Evolutionary conservation across 1,284 basidiomycete species (phyloP), one percentile per base, ranked within the genome.

Genomic region (Gomphus sp.): DNA sequence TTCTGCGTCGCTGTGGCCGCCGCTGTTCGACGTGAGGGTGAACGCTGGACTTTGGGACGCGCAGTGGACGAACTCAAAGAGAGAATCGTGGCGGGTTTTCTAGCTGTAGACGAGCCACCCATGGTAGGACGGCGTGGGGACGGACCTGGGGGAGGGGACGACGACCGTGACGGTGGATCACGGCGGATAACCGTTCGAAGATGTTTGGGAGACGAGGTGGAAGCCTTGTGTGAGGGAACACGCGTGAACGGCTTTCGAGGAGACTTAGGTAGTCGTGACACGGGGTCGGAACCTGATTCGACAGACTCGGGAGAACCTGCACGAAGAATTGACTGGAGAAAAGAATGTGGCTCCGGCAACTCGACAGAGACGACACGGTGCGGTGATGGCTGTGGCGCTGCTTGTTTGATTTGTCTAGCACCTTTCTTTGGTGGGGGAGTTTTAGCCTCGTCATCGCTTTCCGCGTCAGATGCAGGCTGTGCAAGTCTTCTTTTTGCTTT

Each of bases 1-100:
- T 74, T 77, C 63, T 80, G 74, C 3, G 74, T 76, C 2, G 89
- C 91, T 64, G 78, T 82, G 14, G 76, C 75, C 0, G 90, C 89
- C 9, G 91, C 91, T 22, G 73, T 76, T 33, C 85, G 75, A 64
- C 73, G 76, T 22, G 74, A 72, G 36, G 70, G 65, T 28, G 52
- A 45, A 57, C 60, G 18, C 39, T 47, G 54, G n/a, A 31, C 7
- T 47, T 44, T 18, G 3, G 49, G 14, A 25, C 55, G 58, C 22
- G 54, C 55, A 31, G 51, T 31, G 41, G 41, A 16, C 12, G 60
- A 43, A 5, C 22, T 14, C 2, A 11, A 14, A 31, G 50, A 43
- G 10, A 14, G 18, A 45, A 9, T 31, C 28, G 31, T 37, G 9
- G 53, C 8, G 39, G 2, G 1, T 6, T 50, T 45, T 41, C 41